A percentile compares a stretch with the other conserved stretches of the same genome.
Conservation (phyloP, 352 stramenopile genomes). For the Globisporangium splendens region DNA sequence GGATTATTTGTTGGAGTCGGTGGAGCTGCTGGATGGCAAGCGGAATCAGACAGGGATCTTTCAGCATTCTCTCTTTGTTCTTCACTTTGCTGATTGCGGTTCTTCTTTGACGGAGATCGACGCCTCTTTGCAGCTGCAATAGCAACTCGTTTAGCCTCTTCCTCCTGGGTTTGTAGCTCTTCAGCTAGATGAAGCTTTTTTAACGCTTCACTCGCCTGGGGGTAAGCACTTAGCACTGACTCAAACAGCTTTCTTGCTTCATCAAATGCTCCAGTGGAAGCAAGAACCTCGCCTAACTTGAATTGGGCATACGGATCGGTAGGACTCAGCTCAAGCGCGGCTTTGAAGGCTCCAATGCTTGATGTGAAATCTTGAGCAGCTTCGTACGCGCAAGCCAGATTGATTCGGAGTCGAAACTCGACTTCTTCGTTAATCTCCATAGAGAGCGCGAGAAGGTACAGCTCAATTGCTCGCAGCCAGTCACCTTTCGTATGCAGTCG, state of each 20-base stretch:
- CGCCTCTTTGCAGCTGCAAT: conserved; percentile 29
- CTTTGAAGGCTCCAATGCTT: conserved; percentile 39
- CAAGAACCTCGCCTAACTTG: conserved; percentile 52
- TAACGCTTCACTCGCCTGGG: conserved; percentile 46
- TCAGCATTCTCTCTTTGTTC: conserved; percentile 2
- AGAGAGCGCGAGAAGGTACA: conserved; percentile 63
- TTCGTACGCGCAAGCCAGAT: conserved; percentile 64
- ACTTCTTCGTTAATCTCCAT: conserved; percentile 55
- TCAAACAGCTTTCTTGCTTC: conserved; percentile 37
- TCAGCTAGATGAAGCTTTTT: conserved; percentile 27
- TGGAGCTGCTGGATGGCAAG: conserved; percentile 9
- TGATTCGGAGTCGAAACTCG: conserved; percentile 59
- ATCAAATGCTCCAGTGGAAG: conserved; percentile 30
- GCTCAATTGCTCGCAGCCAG: conserved; percentile 53
- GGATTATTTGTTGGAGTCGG: conserved; percentile 13
- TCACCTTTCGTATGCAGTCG: conserved; percentile 60
- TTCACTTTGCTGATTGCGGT: conserved; percentile 5
- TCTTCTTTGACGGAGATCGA: conserved; percentile 23
- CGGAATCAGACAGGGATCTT: neutral
- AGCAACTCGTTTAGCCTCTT: conserved; percentile 23
- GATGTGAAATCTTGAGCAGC: conserved; percentile 29
- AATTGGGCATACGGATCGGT: conserved; percentile 52
- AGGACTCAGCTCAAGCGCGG: conserved; percentile 39
- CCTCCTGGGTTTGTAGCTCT: conserved; percentile 15
- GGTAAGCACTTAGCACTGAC: conserved; percentile 40